Evolutionary conservation across 352 stramenopile species (phyloP), one percentile per base, ranked within the genome.

Genomic region (Phytophthora foliorum): DNA sequence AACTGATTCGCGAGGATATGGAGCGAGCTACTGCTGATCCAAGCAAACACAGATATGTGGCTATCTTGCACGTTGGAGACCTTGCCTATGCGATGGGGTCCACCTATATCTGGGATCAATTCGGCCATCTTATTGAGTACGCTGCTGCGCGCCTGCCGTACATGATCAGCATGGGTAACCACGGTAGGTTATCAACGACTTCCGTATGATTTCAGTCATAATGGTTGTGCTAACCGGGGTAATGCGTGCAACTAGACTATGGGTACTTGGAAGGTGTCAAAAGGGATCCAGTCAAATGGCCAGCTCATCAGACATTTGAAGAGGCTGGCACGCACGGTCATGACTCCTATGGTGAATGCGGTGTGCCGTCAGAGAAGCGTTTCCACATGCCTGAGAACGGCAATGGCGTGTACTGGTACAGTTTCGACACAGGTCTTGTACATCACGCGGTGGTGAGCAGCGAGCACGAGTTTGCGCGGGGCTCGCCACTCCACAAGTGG

Each of bases 41-140:
- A 6, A 63, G 56, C 10, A 78, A 88, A 21, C 71, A 79, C 53
- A 82, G 88, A 44, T 82, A 91, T 32, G 75, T 78, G 9, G 85
- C 63, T 17, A 75, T 96, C 24, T 78, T 97, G 74, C 89, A 97
- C 52, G 74, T 97, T 42, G 91, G 91, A 32, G 91, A 97, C 62
- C 45, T 95, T 19, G 75, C 82, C 24, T 97, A 97, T 64, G 89
- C 90, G 8, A 78, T 71, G 36, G 81, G 82, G 2, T 52, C 70
- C 10, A 93, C 90, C 4, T 91, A 78, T 39, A 72, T 93, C 49
- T 98, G 93, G 93, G 92, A 98, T 34, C 81, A 94, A 44, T 94
- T 92, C 42, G 78, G 89, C 16, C 58, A 88, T 29, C 78, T 97
- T 57, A 95, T 98, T 64, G 63, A 95, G 64, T 80, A 84, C 5